phyloP scores from a whole-genome alignment of 2,329 filamentous ascomycete species.

The Colletotrichum acutatum region DNA sequence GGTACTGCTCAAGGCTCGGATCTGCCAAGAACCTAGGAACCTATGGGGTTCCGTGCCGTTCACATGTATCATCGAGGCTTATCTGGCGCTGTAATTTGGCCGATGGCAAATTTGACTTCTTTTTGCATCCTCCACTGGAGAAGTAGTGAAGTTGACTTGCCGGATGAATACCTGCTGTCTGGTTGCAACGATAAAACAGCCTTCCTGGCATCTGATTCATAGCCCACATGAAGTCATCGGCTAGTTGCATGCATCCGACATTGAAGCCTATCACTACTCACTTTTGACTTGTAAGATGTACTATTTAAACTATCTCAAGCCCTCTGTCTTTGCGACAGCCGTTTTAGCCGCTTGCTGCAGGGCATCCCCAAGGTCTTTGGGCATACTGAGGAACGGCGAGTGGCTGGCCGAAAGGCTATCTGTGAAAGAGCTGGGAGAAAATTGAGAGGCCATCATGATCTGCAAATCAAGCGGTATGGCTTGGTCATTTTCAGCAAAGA shows the following conservation, averaged over 20 bases:
- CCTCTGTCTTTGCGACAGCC: neutral
- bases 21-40: neutral
- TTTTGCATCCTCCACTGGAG: no score
- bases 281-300: neutral
- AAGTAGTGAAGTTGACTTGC: no score
- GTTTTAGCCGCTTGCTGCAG: constrained; percentile 3
- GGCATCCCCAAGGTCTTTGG: constrained; percentile 6
- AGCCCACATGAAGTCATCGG: no score
- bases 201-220: no score
- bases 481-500: constrained; percentile 41
- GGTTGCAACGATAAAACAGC: no score
- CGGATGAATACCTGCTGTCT: no score
- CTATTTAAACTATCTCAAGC: neutral
- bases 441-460: constrained; percentile 40
- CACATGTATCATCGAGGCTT: neutral
- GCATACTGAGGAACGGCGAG: constrained; percentile 25
- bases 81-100: neutral
- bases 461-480: constrained; percentile 37
- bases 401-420: constrained; percentile 6
- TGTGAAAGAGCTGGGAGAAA: constrained; percentile 38
- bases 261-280: neutral
- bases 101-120: no score
- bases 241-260: no score
- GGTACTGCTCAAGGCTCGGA: neutral
- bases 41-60: neutral